These are phyloP conservation scores for Suillus alpinus DNA, from an alignment of 768 basidiomycete species.

Conservation along the genomic window DNA sequence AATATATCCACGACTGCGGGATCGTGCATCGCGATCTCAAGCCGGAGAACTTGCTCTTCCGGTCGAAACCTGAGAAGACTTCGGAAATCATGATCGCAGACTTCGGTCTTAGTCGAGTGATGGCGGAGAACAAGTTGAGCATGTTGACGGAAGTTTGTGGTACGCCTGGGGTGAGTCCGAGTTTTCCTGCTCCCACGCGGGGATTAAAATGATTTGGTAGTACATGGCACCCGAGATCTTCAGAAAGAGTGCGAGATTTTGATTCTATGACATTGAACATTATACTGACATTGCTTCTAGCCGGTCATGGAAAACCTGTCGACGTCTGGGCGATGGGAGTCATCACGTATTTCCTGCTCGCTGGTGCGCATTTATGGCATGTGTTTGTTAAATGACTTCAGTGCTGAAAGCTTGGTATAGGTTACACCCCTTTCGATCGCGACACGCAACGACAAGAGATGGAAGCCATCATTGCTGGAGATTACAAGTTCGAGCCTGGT, in stretches of 20 bases:
- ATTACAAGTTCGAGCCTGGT: constrained; percentile 87
- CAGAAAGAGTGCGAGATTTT: constrained; percentile 64
- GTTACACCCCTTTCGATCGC: constrained; percentile 96
- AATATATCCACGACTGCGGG: constrained; percentile 87
- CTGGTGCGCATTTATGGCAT: constrained; percentile 35
- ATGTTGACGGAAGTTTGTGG: constrained; percentile 95
- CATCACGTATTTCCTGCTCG: constrained; percentile 94
- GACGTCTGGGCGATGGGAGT: constrained; percentile 99
- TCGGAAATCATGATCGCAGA: constrained; percentile 97
- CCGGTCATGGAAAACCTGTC: constrained; percentile 92
- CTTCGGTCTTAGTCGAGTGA: constrained; percentile 88
- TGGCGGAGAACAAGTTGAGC: constrained; percentile 87
- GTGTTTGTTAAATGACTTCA: neutral
- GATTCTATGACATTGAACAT: neutral
- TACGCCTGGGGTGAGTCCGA: constrained; percentile 69
- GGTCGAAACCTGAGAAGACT: constrained; percentile 74
- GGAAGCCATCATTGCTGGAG: constrained; percentile 91
- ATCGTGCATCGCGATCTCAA: constrained; percentile 98
- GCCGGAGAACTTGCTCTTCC: constrained; percentile 97
- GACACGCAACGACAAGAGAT: constrained; percentile 87
- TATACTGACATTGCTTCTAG: constrained; percentile 32
- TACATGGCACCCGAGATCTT: constrained; percentile 98
- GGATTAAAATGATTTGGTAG: constrained; percentile 29
- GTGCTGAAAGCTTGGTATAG: constrained; percentile 28
- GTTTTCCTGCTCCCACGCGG: neutral